phyloP scores from a whole-genome alignment of 768 basidiomycete species.

The Panellus pusillus region DNA sequence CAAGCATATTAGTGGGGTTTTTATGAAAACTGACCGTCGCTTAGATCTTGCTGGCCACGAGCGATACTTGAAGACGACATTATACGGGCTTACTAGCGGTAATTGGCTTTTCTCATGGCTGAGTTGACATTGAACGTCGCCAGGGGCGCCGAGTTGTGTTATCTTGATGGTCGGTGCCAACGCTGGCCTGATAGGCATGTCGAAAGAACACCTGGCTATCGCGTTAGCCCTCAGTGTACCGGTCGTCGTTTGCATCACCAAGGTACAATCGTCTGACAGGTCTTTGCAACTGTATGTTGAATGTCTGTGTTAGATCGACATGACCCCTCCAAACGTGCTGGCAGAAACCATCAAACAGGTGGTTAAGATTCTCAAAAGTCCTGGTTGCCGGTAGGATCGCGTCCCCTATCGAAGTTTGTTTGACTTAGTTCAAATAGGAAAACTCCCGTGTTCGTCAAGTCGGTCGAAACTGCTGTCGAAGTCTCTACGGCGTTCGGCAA shows the following conservation, averaged over 20 bases:
- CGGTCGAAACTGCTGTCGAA: conserved; percentile 78
- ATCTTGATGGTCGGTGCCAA: conserved; percentile 95
- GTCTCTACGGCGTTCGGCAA: conserved; percentile 71
- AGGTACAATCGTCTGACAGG: conserved; percentile 46
- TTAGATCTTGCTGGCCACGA: conserved; percentile 95
- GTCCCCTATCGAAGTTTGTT: not conserved
- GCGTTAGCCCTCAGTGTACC: conserved; percentile 92
- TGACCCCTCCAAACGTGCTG: conserved; percentile 92
- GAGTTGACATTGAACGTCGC: not conserved
- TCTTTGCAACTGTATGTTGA: not conserved
- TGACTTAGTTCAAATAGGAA: conserved; percentile 49
- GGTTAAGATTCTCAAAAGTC: conserved; percentile 86
- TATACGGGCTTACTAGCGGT: conserved; percentile 91
- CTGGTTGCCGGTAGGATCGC: conserved; percentile 76
- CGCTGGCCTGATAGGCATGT: conserved; percentile 89
- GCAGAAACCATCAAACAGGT: conserved; percentile 93
- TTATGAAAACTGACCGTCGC: not conserved
- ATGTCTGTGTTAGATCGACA: conserved; percentile 68
- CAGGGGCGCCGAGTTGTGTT: conserved; percentile 81
- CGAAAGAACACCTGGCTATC: conserved; percentile 95
- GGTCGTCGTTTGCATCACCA: conserved; percentile 91
- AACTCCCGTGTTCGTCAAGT: conserved; percentile 81
- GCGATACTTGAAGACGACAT: conserved; percentile 86
- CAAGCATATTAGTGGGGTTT: conserved; percentile 6
- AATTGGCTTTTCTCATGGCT: not conserved